phyloP scores from a whole-genome alignment of 805 yeast genomes.

The Candida mattraensis region DNA sequence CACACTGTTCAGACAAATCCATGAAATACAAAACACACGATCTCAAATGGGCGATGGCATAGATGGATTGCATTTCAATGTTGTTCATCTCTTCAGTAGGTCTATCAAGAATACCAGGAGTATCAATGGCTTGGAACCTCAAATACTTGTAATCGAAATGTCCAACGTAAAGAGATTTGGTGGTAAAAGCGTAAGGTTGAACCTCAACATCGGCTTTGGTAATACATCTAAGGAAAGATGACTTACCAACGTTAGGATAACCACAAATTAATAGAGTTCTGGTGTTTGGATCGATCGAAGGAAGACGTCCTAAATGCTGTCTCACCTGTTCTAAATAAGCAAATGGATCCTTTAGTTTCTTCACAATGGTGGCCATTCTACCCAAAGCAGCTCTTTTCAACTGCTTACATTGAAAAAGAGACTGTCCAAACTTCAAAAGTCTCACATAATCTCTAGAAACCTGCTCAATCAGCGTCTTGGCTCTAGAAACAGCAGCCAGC shows the following conservation, averaged over 20 bases:
- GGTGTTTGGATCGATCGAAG: constrained; percentile 97
- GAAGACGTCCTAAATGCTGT: constrained; percentile 98
- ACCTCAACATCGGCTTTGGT: constrained; percentile 99
- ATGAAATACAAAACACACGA: constrained; percentile 95
- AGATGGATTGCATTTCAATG: constrained; percentile 98
- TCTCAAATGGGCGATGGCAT: constrained; percentile 97
- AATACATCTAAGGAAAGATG: constrained; percentile 87
- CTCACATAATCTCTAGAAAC: constrained; percentile 95
- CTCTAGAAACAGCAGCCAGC: constrained; percentile 89
- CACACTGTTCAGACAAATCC: constrained; percentile 99
- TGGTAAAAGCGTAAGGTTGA: constrained; percentile 99
- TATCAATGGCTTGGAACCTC: constrained; percentile 98
- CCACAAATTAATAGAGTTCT: constrained; percentile 97
- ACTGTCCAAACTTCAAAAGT: constrained; percentile 94
- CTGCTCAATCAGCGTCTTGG: constrained; percentile 92
- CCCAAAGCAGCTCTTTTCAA: constrained; percentile 98
- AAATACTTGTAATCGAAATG: constrained; percentile 98
- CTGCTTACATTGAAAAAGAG: constrained; percentile 97
- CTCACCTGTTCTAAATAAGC: constrained; percentile 96
- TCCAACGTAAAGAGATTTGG: constrained; percentile 95
- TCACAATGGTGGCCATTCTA: constrained; percentile 98
- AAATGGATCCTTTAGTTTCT: constrained; percentile 92
- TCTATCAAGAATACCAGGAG: constrained; percentile 98
- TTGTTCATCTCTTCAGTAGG: constrained; percentile 99
- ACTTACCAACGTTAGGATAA: constrained; percentile 98